Percentiles rank a stretch among this genome's conserved stretches.
These are phyloP conservation scores for Heritiera littoralis DNA, from an alignment of 345 rosid species.

Conservation along the genomic window DNA sequence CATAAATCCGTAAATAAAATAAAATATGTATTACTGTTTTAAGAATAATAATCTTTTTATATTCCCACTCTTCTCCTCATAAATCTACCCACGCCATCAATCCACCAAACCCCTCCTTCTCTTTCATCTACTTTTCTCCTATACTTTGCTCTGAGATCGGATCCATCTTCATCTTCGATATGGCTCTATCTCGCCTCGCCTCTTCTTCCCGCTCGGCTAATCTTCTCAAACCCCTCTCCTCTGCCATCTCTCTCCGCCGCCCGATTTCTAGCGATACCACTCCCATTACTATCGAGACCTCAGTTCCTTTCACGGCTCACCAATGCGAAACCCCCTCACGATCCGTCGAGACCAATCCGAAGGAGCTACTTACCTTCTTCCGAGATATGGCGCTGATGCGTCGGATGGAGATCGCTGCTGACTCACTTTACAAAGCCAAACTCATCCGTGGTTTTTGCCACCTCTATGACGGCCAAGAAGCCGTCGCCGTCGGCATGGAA, in stretches of 20 bases:
- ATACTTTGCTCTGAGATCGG: background rate
- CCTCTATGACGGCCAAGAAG: conserved; percentile 97
- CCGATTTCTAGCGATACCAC: conserved; percentile 65
- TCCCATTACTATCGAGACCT: conserved; percentile 79
- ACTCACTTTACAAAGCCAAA: conserved; percentile 96
- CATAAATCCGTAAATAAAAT: no score
- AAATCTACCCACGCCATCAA: no score
- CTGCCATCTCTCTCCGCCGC: conserved; percentile 46
- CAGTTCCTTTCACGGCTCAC: conserved; percentile 79
- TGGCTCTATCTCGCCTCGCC: conserved; percentile 67
- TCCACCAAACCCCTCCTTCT: background rate
- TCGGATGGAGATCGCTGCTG: conserved; percentile 91
- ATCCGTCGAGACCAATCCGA: conserved; percentile 57
- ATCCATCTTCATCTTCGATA: conserved; percentile 21
- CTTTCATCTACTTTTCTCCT: background rate
- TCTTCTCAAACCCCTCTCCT: conserved; percentile 41
- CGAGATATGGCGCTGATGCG: conserved; percentile 90
- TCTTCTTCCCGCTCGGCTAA: conserved; percentile 35
- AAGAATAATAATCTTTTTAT: background rate
- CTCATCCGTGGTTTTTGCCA: conserved; percentile 95
- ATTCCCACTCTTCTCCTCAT: background rate
- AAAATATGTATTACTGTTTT: no score
- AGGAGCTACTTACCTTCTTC: conserved; percentile 77
- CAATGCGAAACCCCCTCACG: conserved; percentile 80
- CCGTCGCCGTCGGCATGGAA: conserved; percentile 93